phyloP scores from a whole-genome alignment of 768 basidiomycete species.

The Hydnomerulius pinastri region DNA sequence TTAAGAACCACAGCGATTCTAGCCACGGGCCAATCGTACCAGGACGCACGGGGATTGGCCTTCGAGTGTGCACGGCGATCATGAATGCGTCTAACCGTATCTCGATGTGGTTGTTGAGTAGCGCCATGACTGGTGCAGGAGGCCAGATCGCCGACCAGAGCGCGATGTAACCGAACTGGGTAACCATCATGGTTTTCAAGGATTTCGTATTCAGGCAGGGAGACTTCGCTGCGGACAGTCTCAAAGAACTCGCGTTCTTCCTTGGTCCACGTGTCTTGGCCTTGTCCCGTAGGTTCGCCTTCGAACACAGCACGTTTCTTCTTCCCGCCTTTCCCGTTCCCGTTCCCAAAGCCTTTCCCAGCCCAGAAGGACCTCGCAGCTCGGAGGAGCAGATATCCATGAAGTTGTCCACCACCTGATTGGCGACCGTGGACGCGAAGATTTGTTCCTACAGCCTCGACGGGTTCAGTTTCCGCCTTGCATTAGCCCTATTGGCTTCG shows the following conservation, averaged over 20 bases:
- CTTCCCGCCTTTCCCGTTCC: too few species aligned
- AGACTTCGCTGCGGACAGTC: constrained; percentile 62
- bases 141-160: too few species aligned
- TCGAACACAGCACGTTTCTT: too few species aligned
- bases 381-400: constrained; percentile 68
- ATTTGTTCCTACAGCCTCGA: constrained; percentile 79
- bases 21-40: too few species aligned
- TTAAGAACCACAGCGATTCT: too few species aligned
- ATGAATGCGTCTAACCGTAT: constrained; percentile 90
- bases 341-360: constrained; percentile 39
- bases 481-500: constrained; percentile 49
- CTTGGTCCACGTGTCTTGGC: constrained; percentile 56
- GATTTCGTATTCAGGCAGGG: constrained; percentile 81
- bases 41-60: too few species aligned
- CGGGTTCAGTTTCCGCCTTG: constrained; percentile 57
- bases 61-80: constrained; percentile 83
- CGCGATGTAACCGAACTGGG: constrained; percentile 85
- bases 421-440: constrained; percentile 86
- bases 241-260: constrained; percentile 78
- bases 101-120: constrained; percentile 92
- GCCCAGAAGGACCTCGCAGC: constrained; percentile 47
- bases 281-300: too few species aligned
- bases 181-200: constrained; percentile 86
- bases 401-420: constrained; percentile 76
- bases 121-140: constrained; percentile 79